Evolutionary conservation across 306 rosid species (phyloP), one percentile per base, ranked within the genome.

Genomic region (Quercus glauca): DNA sequence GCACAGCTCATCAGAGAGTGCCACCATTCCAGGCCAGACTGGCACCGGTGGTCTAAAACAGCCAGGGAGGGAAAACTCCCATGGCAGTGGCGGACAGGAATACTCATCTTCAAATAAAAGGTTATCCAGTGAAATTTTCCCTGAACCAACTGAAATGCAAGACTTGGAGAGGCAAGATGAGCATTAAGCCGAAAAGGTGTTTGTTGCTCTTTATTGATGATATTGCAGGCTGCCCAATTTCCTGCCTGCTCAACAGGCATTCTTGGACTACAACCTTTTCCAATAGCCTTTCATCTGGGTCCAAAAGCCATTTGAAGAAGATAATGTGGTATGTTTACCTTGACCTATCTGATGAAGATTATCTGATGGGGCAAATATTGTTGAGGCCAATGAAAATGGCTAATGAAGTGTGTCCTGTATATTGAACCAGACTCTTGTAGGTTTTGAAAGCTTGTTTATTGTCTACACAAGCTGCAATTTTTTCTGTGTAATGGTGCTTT

Each of bases 71-170:
- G 74, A 82, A 60, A 90, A 90, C 69, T 94, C 98, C 65, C 91
- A 92, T 52, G 83, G 96, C 37, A 92, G 98, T 83, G 84, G 82
- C 76, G 96, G 96, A 60, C 82, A 85, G 53, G 97, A 94, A 61
- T 84, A 76, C 60, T 92, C 97, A 2, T 90, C 97, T 83, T 92
- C 97, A 43, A 74, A 85, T 81, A 95, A 95, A 81, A 91, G 91
- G 70, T 78, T 85, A 68, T 94, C 99, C 76, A 93, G 60, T 81
- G 99, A 95, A 85, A 88, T 93, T 51, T 93, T 93, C 76, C 99
- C 98, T 7, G 99, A 95, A 86, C 98, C 99, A 52, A 63, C 79
- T 74, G 98, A 90, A 77, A 83, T 83, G 19, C 96, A 73, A 76
- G 89, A 93, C 52, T 20, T 76, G 63, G 92, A 86, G 83, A 83